Evolutionary conservation across 169 alveolate species (phyloP).

Genomic region (Plasmodium cynomolgi): DNA sequence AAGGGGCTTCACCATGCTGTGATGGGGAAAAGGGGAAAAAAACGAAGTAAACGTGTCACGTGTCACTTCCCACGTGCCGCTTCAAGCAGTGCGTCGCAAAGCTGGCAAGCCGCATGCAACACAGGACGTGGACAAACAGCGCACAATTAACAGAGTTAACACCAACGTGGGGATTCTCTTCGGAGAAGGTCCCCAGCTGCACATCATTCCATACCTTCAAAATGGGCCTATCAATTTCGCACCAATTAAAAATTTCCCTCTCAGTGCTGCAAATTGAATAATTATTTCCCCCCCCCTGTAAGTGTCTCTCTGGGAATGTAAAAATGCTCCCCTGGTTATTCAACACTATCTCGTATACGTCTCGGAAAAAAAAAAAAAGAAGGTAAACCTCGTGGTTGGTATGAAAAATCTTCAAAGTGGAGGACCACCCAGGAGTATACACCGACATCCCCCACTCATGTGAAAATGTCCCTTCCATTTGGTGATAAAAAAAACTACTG

Average conservation of each 20-base stretch:
- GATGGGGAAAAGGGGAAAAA: neutral
- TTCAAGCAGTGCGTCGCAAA: neutral
- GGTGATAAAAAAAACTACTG: neutral
- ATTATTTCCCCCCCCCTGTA: no score
- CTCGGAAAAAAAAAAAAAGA: neutral
- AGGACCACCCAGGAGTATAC: neutral
- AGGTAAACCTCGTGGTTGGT: neutral
- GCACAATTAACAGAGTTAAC: neutral
- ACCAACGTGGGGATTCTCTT: neutral
- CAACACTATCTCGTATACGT: no score
- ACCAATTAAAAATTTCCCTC: neutral
- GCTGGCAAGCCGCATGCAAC: no score
- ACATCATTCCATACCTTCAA: neutral
- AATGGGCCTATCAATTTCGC: neutral
- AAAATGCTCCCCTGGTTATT: no score
- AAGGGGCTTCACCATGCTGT: no score
- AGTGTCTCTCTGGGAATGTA: no score
- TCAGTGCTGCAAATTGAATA: neutral
- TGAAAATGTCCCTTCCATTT: neutral
- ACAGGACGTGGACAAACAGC: neutral
- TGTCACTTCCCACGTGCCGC: neutral
- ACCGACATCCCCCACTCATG: neutral
- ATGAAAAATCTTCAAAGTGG: neutral
- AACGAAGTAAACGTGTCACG: neutral
- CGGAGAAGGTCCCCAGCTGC: neutral